Conservation (phyloP, 306 rosid species). For the Cucurbita pepo region DNA sequence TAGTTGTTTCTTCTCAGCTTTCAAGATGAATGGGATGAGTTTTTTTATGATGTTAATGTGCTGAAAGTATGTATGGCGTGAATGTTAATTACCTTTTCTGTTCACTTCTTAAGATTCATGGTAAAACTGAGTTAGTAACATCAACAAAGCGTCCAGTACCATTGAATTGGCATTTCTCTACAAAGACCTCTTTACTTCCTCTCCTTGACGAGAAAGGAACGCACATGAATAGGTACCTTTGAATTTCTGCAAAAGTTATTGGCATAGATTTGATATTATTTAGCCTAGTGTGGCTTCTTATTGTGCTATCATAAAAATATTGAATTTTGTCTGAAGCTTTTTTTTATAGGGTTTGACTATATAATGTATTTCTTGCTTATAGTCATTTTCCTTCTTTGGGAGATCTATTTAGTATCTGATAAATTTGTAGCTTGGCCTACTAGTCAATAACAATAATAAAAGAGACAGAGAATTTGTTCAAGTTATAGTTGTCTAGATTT, state of each 20-base stretch:
- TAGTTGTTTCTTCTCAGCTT: constrained; percentile 10
- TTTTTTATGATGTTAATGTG: not conserved
- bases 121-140: constrained; percentile 80
- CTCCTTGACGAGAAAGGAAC: constrained; percentile 79
- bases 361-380: not conserved
- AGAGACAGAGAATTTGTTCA: not conserved
- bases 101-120: constrained; percentile 62
- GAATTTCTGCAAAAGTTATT: not conserved
- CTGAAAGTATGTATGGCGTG: not conserved
- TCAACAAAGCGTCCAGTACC: constrained; percentile 92
- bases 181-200: constrained; percentile 52
- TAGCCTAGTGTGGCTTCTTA: not conserved
- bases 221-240: constrained; percentile 57
- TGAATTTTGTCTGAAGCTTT: not conserved
- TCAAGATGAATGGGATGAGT: constrained; percentile 70
- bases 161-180: constrained; percentile 83
- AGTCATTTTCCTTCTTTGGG: not conserved
- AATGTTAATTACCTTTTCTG: not conserved
- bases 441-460: too few species aligned
- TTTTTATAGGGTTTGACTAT: not conserved
- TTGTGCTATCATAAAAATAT: not conserved
- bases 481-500: too few species aligned
- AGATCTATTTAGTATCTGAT: not conserved
- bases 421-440: not conserved
- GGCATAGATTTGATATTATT: not conserved